These are phyloP conservation scores for Arachnomyces sp. DNA, from an alignment of 2,329 filamentous ascomycete species.

Conservation along the genomic window DNA sequence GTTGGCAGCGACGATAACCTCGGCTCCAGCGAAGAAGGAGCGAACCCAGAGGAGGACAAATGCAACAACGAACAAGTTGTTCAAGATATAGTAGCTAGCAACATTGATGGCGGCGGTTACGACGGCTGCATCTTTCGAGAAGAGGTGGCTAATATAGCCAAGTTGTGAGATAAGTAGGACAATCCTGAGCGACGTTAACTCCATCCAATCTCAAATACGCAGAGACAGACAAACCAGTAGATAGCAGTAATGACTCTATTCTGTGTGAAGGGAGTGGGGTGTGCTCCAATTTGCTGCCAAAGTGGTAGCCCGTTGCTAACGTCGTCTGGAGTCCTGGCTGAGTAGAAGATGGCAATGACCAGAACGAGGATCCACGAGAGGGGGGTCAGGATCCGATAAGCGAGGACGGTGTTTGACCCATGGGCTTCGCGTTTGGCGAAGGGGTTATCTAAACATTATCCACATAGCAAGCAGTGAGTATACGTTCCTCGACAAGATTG, in stretches of 20 bases:
- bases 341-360: constrained; percentile 66
- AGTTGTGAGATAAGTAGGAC: constrained; percentile 66
- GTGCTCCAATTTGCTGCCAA: constrained; percentile 62
- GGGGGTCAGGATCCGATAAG: constrained; percentile 68
- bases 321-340: constrained; percentile 55
- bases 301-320: constrained; percentile 56
- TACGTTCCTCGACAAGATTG: not conserved
- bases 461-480: not conserved
- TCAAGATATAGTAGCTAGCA: constrained; percentile 73
- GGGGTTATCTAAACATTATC: constrained; percentile 54
- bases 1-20: constrained; percentile 69
- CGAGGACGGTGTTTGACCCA: constrained; percentile 50
- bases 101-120: constrained; percentile 66
- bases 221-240: constrained; percentile 57
- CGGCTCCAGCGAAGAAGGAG: constrained; percentile 64
- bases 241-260: constrained; percentile 56
- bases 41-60: constrained; percentile 79
- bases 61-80: constrained; percentile 73
- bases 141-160: constrained; percentile 68
- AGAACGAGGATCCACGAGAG: constrained; percentile 68
- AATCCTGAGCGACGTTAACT: constrained; percentile 43
- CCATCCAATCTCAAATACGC: not conserved
- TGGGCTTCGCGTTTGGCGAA: constrained; percentile 65
- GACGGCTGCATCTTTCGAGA: constrained; percentile 54
- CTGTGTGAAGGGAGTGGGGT: constrained; percentile 65